These are phyloP conservation scores for Clitopilus passeckerianus DNA, from an alignment of 768 basidiomycete species.

Conservation along the genomic window DNA sequence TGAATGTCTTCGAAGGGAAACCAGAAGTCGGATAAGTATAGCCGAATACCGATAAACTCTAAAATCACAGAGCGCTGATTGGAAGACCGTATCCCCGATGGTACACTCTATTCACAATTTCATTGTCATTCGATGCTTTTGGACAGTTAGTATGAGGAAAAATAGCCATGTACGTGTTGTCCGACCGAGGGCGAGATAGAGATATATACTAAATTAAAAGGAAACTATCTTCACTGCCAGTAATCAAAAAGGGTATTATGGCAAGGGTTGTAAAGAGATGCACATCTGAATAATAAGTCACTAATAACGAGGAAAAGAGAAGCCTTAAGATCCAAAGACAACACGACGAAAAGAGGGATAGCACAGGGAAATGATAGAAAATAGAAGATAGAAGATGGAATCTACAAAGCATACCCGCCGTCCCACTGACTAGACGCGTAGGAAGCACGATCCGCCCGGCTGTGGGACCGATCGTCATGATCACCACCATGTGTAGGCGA, in stretches of 20 bases:
- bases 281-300: neutral
- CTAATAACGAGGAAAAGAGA: neutral
- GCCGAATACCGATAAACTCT: neutral
- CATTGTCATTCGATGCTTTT: neutral
- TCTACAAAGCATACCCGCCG: neutral
- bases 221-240: neutral
- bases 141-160: neutral
- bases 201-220: slow-evolving; percentile 1
- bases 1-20: neutral
- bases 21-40: neutral
- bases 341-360: neutral
- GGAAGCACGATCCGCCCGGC: neutral
- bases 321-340: neutral
- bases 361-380: neutral
- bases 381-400: neutral
- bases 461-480: neutral
- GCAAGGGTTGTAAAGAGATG: neutral
- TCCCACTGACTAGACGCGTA: neutral
- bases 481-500: neutral
- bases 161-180: neutral
- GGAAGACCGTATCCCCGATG: neutral
- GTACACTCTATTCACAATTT: neutral
- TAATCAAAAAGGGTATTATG: neutral
- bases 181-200: neutral
- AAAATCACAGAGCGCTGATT: neutral